A percentile compares a stretch with the other conserved stretches of the same genome.
These are phyloP conservation scores for Cadophora gregata DNA, from an alignment of 2,329 filamentous ascomycete genomes.

Conservation along the genomic window DNA sequence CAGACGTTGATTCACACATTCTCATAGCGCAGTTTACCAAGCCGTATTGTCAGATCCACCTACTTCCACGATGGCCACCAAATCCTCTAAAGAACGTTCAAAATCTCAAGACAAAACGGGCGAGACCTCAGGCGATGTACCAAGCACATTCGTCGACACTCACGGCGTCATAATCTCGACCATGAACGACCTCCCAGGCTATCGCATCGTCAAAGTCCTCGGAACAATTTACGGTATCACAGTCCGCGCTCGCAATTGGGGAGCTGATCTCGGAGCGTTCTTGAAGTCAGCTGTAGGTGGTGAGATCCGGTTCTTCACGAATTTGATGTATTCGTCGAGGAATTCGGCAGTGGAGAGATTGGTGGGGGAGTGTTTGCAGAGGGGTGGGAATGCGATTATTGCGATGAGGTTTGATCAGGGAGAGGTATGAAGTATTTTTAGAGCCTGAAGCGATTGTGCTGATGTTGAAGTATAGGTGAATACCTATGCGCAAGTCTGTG, in stretches of 20 bases:
- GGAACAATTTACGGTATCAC: constrained; percentile 64
- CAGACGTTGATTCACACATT: too few relatives aligned
- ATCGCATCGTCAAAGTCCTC: constrained; percentile 61
- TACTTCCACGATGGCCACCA: neutral
- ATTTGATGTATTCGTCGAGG: constrained; percentile 62
- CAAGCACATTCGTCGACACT: constrained; percentile 63
- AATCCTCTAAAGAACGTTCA: neutral
- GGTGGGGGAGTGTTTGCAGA: constrained; percentile 60
- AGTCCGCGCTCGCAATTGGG: constrained; percentile 64
- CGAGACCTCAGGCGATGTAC: constrained; percentile 5
- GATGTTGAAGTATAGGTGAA: constrained; percentile 46
- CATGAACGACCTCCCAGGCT: constrained; percentile 67
- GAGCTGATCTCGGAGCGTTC: constrained; percentile 60
- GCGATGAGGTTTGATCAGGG: constrained; percentile 63
- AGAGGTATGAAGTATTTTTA: constrained; percentile 42
- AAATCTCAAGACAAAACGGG: neutral
- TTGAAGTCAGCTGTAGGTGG: constrained; percentile 63
- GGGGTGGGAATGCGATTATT: constrained; percentile 66
- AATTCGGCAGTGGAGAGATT: constrained; percentile 63
- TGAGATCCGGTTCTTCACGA: constrained; percentile 64
- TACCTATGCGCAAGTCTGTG: constrained; percentile 63
- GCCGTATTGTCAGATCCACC: too few relatives aligned
- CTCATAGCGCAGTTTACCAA: too few relatives aligned
- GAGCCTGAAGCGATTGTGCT: neutral
- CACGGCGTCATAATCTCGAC: constrained; percentile 66